Percentiles rank a stretch among this genome's conserved stretches.
phyloP scores from a whole-genome alignment of 1,139 yeast species.

The Trichomonascaceae sp. region DNA sequence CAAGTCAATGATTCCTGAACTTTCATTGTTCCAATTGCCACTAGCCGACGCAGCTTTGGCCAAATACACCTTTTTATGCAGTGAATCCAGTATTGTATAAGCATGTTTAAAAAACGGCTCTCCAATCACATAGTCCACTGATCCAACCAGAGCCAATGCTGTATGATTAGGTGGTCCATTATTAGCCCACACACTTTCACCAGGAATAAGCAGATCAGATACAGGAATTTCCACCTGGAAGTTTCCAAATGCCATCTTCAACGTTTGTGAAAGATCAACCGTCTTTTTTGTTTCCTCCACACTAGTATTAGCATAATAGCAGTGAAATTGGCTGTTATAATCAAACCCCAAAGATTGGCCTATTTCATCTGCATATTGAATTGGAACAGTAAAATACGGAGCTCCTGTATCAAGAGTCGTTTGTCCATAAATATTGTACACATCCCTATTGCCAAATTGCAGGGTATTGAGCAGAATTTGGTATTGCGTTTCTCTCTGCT shows the following conservation, averaged over 20 bases:
- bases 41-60: slow-evolving; percentile 42
- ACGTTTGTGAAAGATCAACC: slow-evolving; percentile 13
- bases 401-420: slow-evolving; percentile 47
- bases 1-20: background rate
- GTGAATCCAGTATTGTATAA: slow-evolving; percentile 68
- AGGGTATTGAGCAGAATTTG: slow-evolving; percentile 22
- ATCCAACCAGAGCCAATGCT: slow-evolving; percentile 29
- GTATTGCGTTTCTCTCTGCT: slow-evolving; percentile 18
- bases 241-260: slow-evolving; percentile 25
- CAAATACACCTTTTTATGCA: slow-evolving; percentile 50
- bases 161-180: slow-evolving; percentile 29
- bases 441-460: slow-evolving; percentile 19
- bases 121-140: slow-evolving; percentile 45
- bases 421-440: slow-evolving; percentile 32
- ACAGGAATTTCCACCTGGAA: slow-evolving; percentile 25
- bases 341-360: slow-evolving; percentile 23
- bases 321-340: slow-evolving; percentile 24
- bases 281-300: slow-evolving; percentile 6
- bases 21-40: slow-evolving; percentile 2
- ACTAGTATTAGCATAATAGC: slow-evolving; percentile 24
- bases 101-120: slow-evolving; percentile 66
- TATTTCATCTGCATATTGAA: slow-evolving; percentile 27
- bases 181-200: slow-evolving; percentile 30
- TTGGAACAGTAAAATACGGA: slow-evolving; percentile 30
- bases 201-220: slow-evolving; percentile 28